phyloP scores from a whole-genome alignment of 495 filamentous ascomycete species.

The Podospora bellae-mahoneyi region DNA sequence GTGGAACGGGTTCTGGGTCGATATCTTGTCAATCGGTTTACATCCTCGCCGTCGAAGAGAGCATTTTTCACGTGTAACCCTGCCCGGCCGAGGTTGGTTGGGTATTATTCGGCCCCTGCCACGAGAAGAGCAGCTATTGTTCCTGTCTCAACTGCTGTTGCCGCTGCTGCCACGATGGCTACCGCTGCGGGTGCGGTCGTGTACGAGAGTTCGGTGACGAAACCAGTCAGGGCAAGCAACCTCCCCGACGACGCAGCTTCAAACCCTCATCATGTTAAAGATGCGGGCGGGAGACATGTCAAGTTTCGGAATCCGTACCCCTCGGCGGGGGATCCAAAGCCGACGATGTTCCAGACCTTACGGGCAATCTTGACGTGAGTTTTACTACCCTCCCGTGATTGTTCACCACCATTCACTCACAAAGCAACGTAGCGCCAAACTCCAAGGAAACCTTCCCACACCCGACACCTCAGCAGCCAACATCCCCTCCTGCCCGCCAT shows the following conservation, averaged over 20 bases:
- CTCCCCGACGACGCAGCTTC: constrained; percentile 28
- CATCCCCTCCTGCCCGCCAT: constrained; percentile 56
- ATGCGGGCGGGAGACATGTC: constrained; percentile 31
- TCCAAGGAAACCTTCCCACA: constrained; percentile 61
- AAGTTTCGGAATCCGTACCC: constrained; percentile 38
- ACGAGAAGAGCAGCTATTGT: neutral
- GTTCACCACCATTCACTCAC: neutral
- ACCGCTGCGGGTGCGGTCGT: neutral
- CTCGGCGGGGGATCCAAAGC: constrained; percentile 23
- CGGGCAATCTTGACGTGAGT: constrained; percentile 20
- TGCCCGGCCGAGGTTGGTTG: neutral
- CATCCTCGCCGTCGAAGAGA: neutral
- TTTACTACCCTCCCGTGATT: too few species aligned
- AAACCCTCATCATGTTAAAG: constrained; percentile 36
- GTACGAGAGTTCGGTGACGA: constrained; percentile 26
- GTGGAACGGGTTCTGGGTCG: neutral
- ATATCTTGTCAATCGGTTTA: neutral
- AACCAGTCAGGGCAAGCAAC: constrained; percentile 14
- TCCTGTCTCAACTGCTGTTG: constrained; percentile 15
- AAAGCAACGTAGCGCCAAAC: constrained; percentile 44
- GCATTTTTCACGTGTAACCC: neutral
- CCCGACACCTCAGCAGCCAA: constrained; percentile 60
- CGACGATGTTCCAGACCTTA: neutral
- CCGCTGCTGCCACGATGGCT: neutral
- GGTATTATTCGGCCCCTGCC: neutral